phyloP scores from a whole-genome alignment of 768 basidiomycete genomes.

The Termitomyces sp. region DNA sequence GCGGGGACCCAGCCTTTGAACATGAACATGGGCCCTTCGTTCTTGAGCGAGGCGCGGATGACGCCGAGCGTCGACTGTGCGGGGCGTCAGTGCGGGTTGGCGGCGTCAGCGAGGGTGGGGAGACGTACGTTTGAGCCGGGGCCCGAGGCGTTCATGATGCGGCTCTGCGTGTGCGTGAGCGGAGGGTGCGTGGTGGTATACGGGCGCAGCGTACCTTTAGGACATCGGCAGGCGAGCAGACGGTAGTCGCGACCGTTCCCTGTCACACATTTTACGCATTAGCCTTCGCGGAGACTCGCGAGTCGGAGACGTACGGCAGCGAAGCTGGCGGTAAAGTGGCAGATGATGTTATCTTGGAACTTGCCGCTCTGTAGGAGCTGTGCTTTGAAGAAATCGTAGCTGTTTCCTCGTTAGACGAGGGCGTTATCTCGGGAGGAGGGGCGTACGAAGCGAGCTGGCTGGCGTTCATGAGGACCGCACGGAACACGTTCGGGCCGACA shows the following conservation, averaged over 20 bases:
- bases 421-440: not conserved
- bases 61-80: constrained; percentile 63
- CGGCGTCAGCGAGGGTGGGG: not conserved
- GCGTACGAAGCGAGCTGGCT: constrained; percentile 86
- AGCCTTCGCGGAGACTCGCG: no score
- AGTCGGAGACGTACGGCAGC: constrained; percentile 64
- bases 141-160: constrained; percentile 87
- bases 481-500: constrained; percentile 78
- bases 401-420: no score
- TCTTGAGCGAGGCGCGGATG: constrained; percentile 61
- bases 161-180: constrained; percentile 36
- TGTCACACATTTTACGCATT: constrained; percentile 22
- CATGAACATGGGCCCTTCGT: constrained; percentile 85
- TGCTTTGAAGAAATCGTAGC: constrained; percentile 90
- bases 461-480: constrained; percentile 87
- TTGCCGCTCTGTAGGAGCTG: constrained; percentile 67
- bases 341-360: constrained; percentile 77
- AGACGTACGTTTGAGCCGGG: constrained; percentile 65
- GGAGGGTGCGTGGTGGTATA: not conserved
- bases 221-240: constrained; percentile 87
- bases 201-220: constrained; percentile 46
- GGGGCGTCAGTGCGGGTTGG: not conserved
- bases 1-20: constrained; percentile 91
- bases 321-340: constrained; percentile 84
- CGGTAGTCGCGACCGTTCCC: constrained; percentile 87